A percentile compares a stretch with the other conserved stretches of the same genome.
Conservation (phyloP, 208 protist genomes). For the Acanthamoeba culbertsoni region DNA sequence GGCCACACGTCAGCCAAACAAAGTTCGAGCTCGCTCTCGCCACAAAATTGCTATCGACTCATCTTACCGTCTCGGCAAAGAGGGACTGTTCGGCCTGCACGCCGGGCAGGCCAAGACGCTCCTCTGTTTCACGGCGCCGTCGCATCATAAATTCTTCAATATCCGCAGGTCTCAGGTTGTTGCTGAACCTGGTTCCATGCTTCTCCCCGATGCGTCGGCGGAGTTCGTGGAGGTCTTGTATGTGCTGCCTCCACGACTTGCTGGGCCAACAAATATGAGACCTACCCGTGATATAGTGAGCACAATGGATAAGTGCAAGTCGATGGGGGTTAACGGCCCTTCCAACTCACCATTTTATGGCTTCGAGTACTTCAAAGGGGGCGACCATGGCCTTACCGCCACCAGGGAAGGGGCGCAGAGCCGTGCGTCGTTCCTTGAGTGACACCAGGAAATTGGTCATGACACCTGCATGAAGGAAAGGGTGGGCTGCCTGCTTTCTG, state of each 20-base stretch:
- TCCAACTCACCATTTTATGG: background rate
- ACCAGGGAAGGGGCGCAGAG: background rate
- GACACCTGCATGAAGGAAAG: too few species aligned
- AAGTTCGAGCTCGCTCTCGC: too few species aligned
- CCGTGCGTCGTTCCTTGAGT: background rate
- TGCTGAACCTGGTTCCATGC: background rate
- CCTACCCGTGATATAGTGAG: background rate
- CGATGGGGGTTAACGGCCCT: background rate
- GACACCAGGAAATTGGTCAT: background rate
- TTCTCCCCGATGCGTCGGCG: background rate
- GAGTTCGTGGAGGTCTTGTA: background rate
- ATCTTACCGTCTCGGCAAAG: too few species aligned
- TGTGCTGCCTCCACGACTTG: background rate
- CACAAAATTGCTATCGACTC: too few species aligned
- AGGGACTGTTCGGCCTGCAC: background rate
- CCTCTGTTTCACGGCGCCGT: background rate
- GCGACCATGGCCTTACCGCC: background rate
- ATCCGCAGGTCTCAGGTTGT: background rate
- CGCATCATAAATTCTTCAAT: background rate
- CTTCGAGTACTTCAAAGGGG: background rate
- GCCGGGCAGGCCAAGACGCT: background rate
- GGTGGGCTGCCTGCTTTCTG: too few species aligned
- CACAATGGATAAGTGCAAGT: background rate
- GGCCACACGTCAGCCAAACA: background rate
- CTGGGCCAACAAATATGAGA: background rate